phyloP scores from a whole-genome alignment of 352 stramenopile genomes.

The Peronospora tabacina region DNA sequence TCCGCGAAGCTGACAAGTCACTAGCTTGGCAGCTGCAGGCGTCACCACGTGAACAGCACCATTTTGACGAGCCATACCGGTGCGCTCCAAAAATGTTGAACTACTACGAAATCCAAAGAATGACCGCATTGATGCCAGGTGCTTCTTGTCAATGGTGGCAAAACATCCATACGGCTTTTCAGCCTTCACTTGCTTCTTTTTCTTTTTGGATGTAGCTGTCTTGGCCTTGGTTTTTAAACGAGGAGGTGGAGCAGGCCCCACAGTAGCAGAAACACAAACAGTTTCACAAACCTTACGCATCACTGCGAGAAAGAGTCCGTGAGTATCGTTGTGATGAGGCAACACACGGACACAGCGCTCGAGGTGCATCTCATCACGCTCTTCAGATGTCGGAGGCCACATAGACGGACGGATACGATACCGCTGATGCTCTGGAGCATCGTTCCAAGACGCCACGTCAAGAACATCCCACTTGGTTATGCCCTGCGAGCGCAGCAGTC shows the following conservation, averaged over 20 bases:
- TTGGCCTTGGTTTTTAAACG: slow-evolving; percentile 26
- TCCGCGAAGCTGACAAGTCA: slow-evolving; percentile 32
- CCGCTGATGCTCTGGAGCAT: slow-evolving; percentile 40
- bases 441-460: slow-evolving; percentile 50
- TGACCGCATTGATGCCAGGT: slow-evolving; percentile 29
- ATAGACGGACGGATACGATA: slow-evolving; percentile 66
- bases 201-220: slow-evolving; percentile 24
- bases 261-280: slow-evolving; percentile 18
- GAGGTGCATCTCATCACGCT: slow-evolving; percentile 59
- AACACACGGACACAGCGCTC: slow-evolving; percentile 91
- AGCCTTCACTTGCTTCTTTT: slow-evolving; percentile 53
- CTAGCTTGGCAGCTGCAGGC: slow-evolving; percentile 36
- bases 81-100: slow-evolving; percentile 48
- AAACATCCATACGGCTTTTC: slow-evolving; percentile 64
- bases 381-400: slow-evolving; percentile 63
- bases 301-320: slow-evolving; percentile 96
- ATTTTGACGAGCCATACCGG: slow-evolving; percentile 56
- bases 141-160: slow-evolving; percentile 33
- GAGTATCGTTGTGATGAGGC: slow-evolving; percentile 96
- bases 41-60: slow-evolving; percentile 62
- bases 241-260: slow-evolving; percentile 26
- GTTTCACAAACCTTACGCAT: slow-evolving; percentile 71
- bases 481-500: slow-evolving; percentile 36
- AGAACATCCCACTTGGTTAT: slow-evolving; percentile 52
- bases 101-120: slow-evolving; percentile 41